phyloP scores from a whole-genome alignment of 129 eudicot species.

The Tagetes patula region DNA sequence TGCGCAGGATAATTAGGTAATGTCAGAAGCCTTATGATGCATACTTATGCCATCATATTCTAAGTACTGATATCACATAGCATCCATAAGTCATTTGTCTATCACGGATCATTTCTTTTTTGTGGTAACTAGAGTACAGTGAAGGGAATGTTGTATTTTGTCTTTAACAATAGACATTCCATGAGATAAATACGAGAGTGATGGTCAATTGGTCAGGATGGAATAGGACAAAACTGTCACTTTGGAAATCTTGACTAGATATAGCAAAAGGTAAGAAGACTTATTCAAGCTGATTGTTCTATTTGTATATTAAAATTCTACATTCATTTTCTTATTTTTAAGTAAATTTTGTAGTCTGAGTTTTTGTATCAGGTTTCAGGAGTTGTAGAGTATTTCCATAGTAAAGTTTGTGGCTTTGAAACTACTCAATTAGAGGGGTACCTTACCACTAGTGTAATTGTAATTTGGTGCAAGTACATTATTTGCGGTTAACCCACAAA shows the following conservation, averaged over 20 bases:
- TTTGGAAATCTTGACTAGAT: neutral
- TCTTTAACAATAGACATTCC: neutral
- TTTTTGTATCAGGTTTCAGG: neutral
- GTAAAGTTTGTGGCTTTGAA: neutral
- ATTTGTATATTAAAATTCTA: neutral
- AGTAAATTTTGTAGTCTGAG: neutral
- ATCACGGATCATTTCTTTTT: constrained; percentile 5
- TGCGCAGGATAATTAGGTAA: constrained; percentile 14
- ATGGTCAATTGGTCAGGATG: neutral
- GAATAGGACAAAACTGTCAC: neutral
- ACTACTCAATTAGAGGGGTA: neutral
- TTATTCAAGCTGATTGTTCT: neutral
- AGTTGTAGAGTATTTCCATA: neutral
- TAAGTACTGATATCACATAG: neutral
- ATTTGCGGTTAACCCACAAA: no score
- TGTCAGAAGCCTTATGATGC: constrained; percentile 14
- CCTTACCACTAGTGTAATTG: neutral
- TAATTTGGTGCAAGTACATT: neutral
- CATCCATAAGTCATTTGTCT: neutral
- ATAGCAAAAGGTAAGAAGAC: constrained; percentile 8
- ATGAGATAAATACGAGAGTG: constrained; percentile 11
- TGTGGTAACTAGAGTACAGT: constrained; percentile 12
- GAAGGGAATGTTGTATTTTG: neutral
- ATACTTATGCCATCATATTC: constrained; percentile 15
- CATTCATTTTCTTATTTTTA: neutral